Base-by-base conservation (phyloP, 352 stramenopile genomes). In the Pythium grandisporangium region DNA sequence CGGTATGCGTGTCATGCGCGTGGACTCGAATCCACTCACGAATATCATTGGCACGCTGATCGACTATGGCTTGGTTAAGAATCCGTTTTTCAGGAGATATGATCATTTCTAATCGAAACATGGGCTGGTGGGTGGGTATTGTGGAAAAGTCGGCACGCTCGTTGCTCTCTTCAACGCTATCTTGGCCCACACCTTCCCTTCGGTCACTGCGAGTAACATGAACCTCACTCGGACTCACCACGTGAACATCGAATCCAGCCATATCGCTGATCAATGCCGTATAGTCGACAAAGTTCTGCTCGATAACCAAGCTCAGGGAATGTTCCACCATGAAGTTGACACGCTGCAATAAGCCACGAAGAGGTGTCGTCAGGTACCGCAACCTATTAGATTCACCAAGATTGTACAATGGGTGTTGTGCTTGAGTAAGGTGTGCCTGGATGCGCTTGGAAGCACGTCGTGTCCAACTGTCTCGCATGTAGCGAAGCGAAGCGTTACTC, bases 281-380 rank as follows among this genome's bases (percentile, higher is more conserved):
- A 54, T 91, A 93, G 4, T 65, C 59, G 12, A 70, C 41, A 37
- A 91, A 90, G 26, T 90, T 91, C 7, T 70, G 49, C 14, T 67
- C 49, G 21, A 91, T 70, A 4, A 93, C 35, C 13, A 70, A 34
- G 0, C 71, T 71, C 12, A 93, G 54, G 4, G 72, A 77, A 37
- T 85, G 67, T 59, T 86, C 72, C 6, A 90, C 48, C 69, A 90
- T 88, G 53, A 88, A 88, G 39, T 90, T 89, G 6, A 91, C 66
- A 16, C 80, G 75, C 44, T 79, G 74, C 12, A 93, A 53, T 30
- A 91, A 79, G 2, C 48, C 51, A 11, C 57, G 70, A 13, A 84
- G 54, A 7, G 61, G 60, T 11, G 70, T 80, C 11, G 61, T 51
- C 20, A 85, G n/a, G 42, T 93, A 93, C 37, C 68, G 67, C 20